Percentiles rank a stretch among this genome's conserved stretches.
Conservation (phyloP, 768 basidiomycete species). For the Lentinula aciculospora region DNA sequence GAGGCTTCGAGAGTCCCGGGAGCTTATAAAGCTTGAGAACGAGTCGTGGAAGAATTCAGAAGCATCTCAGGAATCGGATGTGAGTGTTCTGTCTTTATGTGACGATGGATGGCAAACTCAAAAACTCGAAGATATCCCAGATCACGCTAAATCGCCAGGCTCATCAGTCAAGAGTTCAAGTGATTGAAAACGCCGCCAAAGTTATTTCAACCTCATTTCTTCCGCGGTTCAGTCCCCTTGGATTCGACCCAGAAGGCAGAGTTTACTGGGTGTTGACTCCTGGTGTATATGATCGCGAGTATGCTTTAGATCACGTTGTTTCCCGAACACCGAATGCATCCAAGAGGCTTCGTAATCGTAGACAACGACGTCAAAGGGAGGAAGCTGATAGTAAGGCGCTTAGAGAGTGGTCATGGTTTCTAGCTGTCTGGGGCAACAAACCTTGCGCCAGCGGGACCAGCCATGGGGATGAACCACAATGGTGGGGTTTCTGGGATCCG, state of each 20-base stretch:
- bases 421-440: constrained; percentile 68
- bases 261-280: constrained; percentile 65
- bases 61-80: constrained; percentile 22
- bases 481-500: constrained; percentile 75
- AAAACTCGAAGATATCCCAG: constrained; percentile 5
- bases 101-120: not conserved
- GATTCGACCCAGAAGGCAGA: constrained; percentile 63
- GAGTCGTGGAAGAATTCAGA: constrained; percentile 44
- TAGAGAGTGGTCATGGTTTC: constrained; percentile 69
- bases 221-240: constrained; percentile 56
- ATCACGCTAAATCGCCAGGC: constrained; percentile 38
- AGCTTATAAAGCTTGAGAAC: constrained; percentile 49
- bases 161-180: constrained; percentile 44
- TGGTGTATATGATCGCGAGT: constrained; percentile 50
- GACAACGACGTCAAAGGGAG: constrained; percentile 31
- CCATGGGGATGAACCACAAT: constrained; percentile 30
- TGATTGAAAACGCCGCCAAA: constrained; percentile 53
- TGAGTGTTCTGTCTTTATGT: constrained; percentile 9
- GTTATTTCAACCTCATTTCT: constrained; percentile 38
- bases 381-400: constrained; percentile 47
- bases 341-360: constrained; percentile 31
- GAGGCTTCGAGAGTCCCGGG: constrained; percentile 40
- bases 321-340: constrained; percentile 8
- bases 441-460: constrained; percentile 24
- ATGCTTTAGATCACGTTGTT: constrained; percentile 32